Percentiles rank a stretch among this genome's conserved stretches.
Evolutionary conservation across 139 green algal genomes (phyloP).

Genomic region (Asterochloris erici): DNA sequence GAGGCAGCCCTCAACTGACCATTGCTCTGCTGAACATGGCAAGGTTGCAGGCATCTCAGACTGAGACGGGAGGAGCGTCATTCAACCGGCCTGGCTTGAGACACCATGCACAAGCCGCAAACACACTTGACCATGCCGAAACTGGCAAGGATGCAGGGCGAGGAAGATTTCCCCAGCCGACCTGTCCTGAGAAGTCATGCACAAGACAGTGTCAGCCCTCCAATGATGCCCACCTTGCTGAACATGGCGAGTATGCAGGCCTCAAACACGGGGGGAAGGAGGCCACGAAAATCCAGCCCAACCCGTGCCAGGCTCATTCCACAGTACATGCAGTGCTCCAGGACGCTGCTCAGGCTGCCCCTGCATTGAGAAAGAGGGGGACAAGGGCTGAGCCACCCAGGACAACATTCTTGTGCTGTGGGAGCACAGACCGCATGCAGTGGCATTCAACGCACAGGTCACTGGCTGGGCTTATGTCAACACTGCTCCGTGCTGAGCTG

Average conservation of each 20-base stretch:
- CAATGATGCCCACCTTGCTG: constrained; percentile 30
- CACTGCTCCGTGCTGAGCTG: no score
- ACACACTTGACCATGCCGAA: no score
- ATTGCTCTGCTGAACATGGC: no score
- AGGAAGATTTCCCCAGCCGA: neutral
- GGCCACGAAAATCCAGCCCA: constrained; percentile 87
- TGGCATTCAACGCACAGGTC: neutral
- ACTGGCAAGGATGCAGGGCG: neutral
- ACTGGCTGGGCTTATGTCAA: neutral
- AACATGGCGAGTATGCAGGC: constrained; percentile 61
- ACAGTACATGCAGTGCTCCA: constrained; percentile 97
- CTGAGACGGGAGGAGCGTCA: no score
- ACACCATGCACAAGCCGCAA: no score
- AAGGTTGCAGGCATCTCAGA: no score
- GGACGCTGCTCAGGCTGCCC: constrained; percentile 72
- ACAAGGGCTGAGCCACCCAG: no score
- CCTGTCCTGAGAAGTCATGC: no score
- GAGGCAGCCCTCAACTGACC: no score
- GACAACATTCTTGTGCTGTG: no score
- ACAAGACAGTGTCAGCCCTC: neutral
- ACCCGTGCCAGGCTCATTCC: constrained; percentile 86
- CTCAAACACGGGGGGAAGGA: constrained; percentile 91
- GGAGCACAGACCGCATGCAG: neutral
- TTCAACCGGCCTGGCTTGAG: no score
- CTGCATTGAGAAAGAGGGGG: no score